Evolutionary conservation across 768 basidiomycete genomes (phyloP), one percentile per base, ranked within the genome.

Genomic region (Chlorophyllum brunneum): DNA sequence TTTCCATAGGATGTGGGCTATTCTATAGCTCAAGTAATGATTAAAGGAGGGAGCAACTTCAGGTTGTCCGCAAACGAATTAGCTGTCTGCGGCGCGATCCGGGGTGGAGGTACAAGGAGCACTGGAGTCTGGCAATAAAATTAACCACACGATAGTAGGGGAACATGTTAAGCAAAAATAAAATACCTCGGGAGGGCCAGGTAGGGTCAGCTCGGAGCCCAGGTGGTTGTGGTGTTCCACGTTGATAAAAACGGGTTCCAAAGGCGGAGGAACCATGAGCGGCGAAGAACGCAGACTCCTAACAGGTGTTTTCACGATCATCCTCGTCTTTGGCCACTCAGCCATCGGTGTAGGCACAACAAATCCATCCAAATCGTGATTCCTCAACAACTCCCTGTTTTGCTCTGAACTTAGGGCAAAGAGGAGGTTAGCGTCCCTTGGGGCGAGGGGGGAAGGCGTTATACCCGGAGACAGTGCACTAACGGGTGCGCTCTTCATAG

Each of bases 121-220:
- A 70, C 69, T 3, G 73, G 70, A 43, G 73, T 68, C 74, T 75
- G 51, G 24, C 46, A 49, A 44, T 39, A 1, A 24, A 33, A 45
- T 48, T 24, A 39, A 22, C 34, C 30, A 51, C 31, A 15, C n/a
- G n/a, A n/a, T n/a, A n/a, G n/a, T n/a, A n/a, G n/a, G n/a, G n/a
- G n/a, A n/a, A n/a, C n/a, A n/a, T n/a, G n/a, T n/a, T n/a, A n/a
- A n/a, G 24, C 5, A 7, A 23, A 67, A n/a, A n/a, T n/a, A n/a
- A n/a, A 72, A 44, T 60, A 79, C 77, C 58, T 76, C 76, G 46
- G 77, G 74, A 56, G 75, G 72, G n/a, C n/a, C n/a, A n/a, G n/a
- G n/a, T n/a, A n/a, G n/a, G n/a, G n/a, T n/a, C n/a, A n/a, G n/a
- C n/a, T n/a, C n/a, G n/a, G n/a, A n/a, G n/a, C n/a, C n/a, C n/a